Base-by-base conservation (phyloP, 2,329 filamentous ascomycete species). In the Calonectria ilicicola region DNA sequence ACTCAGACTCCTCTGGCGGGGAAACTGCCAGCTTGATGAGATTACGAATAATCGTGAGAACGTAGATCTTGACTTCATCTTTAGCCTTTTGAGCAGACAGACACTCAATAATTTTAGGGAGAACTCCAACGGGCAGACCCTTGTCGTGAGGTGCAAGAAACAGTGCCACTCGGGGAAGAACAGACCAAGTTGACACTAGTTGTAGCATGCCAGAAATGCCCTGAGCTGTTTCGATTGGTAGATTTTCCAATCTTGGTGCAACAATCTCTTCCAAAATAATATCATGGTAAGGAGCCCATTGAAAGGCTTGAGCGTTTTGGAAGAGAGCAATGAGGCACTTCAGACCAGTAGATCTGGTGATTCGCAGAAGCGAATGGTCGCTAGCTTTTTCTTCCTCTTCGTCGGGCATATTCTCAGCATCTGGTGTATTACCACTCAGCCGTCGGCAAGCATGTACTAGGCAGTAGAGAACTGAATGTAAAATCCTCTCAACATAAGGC, bases 141-240 rank as follows among this genome's bases (percentile, higher is more conserved):
- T 79, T 77, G 12, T 73, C 78, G 63, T 85, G 81, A 10, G 84
- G 83, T 9, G 80, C 83, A 9, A 99, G 87, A 78, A 97, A 94
- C 8, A 92, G 81, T 1, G 93, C 92, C 1, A 92, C 93, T 73
- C 88, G 89, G 0, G 91, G 87, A 26, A 93, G 89, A 70, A 90
- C 89, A 4, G 95, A 93, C 94, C 96, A 98, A 1, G 93, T 94
- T 4, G 91, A 92, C 74, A 99, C 91, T 6, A 99, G 87, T 74
- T 93, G 92, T 73, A 98, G 89, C 47, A 95, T 90, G 19, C 93
- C 94, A 3, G 97, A 98, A 9, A 98, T 88, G 17, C 95, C 95
- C 81, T 99, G 96, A 0, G 95, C 94, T 51, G 95, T 98, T 85
- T 99, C 97, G 6, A 90, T 87, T 0, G 95, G 91, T 67, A 99